Percentiles rank a stretch among this genome's conserved stretches.
Conservation (phyloP, 129 eudicot genomes). For the Arctium minus region DNA sequence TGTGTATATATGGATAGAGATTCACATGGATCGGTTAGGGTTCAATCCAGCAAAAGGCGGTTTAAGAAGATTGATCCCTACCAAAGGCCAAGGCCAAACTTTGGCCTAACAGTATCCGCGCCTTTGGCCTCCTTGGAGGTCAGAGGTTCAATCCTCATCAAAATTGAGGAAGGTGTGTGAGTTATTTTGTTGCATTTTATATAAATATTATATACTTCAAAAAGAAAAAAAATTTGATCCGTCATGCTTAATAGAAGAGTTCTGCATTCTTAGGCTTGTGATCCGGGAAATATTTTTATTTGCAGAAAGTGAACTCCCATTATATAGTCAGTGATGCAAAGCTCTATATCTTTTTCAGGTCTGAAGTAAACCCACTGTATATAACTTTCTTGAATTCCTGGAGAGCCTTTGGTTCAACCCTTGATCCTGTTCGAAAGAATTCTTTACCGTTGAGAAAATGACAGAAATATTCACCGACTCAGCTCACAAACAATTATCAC, state of each 20-base stretch:
- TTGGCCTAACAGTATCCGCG: not conserved
- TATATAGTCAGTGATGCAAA: not conserved
- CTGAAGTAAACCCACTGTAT: not conserved
- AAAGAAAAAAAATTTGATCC: not conserved
- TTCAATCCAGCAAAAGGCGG: not conserved
- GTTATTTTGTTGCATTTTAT: not conserved
- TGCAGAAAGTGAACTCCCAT: constrained; percentile 10
- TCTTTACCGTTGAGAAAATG: constrained; percentile 27
- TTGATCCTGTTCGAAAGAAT: constrained; percentile 3
- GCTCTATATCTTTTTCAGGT: constrained; percentile 28
- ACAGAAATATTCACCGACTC: constrained; percentile 45
- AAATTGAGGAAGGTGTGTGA: not conserved
- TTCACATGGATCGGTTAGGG: not conserved
- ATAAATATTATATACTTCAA: not conserved
- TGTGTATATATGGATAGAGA: not conserved
- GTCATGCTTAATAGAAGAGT: not conserved
- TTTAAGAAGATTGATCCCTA: not conserved
- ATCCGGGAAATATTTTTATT: not conserved
- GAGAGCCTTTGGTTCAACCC: not conserved
- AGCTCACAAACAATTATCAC: constrained; percentile 50
- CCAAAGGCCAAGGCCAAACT: not conserved
- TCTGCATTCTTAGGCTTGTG: not conserved
- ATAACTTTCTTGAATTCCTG: not conserved
- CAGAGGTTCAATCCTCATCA: not conserved
- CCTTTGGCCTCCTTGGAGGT: not conserved